Percentiles rank a stretch among this genome's conserved stretches.
phyloP scores from a whole-genome alignment of 2,329 filamentous ascomycete genomes.

The Balansia obtecta region DNA sequence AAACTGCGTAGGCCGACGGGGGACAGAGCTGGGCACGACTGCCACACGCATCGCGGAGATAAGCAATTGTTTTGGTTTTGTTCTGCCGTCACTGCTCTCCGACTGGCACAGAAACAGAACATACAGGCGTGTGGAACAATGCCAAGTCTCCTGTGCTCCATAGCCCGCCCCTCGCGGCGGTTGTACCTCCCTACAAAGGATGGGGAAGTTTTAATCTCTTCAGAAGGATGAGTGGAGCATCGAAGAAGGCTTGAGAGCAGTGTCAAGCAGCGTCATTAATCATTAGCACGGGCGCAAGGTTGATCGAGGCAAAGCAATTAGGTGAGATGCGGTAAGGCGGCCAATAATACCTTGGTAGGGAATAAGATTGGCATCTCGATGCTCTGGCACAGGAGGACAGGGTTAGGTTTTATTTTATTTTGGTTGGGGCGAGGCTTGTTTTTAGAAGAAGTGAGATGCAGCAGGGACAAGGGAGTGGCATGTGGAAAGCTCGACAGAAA shows the following conservation, averaged over 20 bases:
- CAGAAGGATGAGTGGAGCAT: neutral
- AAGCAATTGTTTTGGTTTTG: neutral
- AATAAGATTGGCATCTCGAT: no score
- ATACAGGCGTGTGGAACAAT: neutral
- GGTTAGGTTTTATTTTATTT: no score
- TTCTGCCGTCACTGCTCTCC: neutral
- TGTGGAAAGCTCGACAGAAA: neutral
- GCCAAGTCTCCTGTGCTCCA: neutral
- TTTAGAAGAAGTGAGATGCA: no score
- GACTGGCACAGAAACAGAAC: neutral
- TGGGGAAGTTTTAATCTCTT: neutral
- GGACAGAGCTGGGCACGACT: neutral
- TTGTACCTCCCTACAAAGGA: no score
- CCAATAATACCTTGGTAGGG: neutral
- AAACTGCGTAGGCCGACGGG: neutral
- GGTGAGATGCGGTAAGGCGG: neutral
- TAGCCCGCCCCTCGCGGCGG: neutral
- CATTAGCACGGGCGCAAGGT: neutral
- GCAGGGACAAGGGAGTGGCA: neutral
- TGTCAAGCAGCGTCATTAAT: neutral
- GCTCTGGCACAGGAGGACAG: no score
- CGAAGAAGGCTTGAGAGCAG: neutral
- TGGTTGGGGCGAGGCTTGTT: no score
- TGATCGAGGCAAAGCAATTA: neutral
- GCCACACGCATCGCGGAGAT: neutral